phyloP scores from a whole-genome alignment of 257 asterid genomes.

The Solanum chiquidenum region DNA sequence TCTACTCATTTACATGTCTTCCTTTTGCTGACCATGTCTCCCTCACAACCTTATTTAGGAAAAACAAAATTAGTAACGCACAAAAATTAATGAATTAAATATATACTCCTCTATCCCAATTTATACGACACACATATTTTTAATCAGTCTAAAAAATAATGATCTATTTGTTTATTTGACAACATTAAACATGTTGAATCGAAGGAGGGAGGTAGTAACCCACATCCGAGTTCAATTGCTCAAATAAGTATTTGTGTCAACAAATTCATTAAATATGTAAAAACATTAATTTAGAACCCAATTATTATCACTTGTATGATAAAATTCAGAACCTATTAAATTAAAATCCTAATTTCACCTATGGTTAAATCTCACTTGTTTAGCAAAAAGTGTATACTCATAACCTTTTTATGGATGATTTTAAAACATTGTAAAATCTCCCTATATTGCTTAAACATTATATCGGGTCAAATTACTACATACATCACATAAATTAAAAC shows the following conservation, averaged over 20 bases:
- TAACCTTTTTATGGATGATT: background rate
- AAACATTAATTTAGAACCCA: background rate
- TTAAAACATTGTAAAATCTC: background rate
- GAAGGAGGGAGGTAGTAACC: too few species aligned
- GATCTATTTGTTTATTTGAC: too few species aligned
- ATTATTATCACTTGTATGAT: background rate
- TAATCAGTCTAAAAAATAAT: background rate
- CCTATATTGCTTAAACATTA: background rate
- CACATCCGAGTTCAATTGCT: too few species aligned
- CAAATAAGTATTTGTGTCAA: too few species aligned
- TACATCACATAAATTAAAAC: background rate
- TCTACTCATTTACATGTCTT: constrained; percentile 41
- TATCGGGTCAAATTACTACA: too few species aligned
- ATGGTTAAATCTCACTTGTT: background rate
- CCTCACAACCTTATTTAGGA: constrained; percentile 43
- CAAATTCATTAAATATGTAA: too few species aligned
- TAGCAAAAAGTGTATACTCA: background rate
- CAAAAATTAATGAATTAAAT: too few species aligned
- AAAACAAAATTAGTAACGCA: background rate
- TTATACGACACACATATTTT: too few species aligned
- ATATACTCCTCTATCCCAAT: accelerated
- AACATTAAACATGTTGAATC: too few species aligned
- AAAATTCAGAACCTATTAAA: background rate
- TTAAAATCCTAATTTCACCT: background rate
- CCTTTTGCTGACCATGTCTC: constrained; percentile 59